phyloP scores from a whole-genome alignment of 805 yeast genomes.

The Yamadazyma sp. region DNA sequence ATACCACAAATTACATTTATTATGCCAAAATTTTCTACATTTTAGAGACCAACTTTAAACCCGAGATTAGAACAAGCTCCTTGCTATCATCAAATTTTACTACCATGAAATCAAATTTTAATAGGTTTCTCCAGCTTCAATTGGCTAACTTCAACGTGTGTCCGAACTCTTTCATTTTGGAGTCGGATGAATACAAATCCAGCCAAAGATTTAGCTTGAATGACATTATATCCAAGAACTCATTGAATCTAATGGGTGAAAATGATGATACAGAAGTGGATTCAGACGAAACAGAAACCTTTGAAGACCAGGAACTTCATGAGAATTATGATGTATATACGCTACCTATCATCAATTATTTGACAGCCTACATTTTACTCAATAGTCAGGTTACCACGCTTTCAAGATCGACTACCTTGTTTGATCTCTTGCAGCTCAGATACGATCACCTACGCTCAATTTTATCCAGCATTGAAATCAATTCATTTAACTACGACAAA shows the following conservation, averaged over 20 bases:
- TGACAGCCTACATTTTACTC: constrained; percentile 32
- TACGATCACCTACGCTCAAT: constrained; percentile 17
- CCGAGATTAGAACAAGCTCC: constrained; percentile 3
- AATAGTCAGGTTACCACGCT: constrained; percentile 14
- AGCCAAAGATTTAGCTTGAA: constrained; percentile 14
- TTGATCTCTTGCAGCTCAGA: constrained; percentile 26
- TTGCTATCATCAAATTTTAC: constrained; percentile 2
- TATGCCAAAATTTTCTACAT: constrained; percentile 37
- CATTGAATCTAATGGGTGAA: constrained; percentile 8
- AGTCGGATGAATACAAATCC: constrained; percentile 19
- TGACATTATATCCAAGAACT: constrained; percentile 9
- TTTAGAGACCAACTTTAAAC: constrained; percentile 18
- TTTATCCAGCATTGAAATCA: background rate
- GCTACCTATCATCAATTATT: constrained; percentile 30
- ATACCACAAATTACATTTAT: constrained; percentile 27
- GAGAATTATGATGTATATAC: constrained; percentile 16
- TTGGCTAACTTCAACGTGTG: constrained; percentile 24
- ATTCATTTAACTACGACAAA: constrained; percentile 4
- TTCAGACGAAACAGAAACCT: background rate
- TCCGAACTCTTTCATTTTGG: constrained; percentile 15
- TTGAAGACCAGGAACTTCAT: background rate
- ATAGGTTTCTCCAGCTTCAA: constrained; percentile 24
- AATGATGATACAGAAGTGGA: constrained; percentile 7
- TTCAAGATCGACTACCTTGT: constrained; percentile 21
- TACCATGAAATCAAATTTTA: constrained; percentile 24